These are phyloP conservation scores for Fragaria nilgerrensis DNA, from an alignment of 306 rosid species.

Conservation along the genomic window DNA sequence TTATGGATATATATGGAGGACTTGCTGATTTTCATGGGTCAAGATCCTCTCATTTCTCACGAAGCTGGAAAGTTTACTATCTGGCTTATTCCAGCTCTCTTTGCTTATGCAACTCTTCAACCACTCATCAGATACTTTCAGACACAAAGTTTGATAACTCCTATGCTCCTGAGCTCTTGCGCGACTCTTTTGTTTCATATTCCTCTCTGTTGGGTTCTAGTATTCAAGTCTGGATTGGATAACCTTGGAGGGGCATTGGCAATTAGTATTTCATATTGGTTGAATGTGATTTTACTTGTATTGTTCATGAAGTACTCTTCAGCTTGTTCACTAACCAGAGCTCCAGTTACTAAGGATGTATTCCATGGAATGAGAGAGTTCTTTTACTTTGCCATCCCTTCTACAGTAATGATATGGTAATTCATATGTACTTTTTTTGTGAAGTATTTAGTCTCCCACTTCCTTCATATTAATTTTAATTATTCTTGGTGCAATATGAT, in stretches of 20 bases:
- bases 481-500: not conserved
- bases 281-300: conserved; percentile 53
- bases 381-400: conserved; percentile 67
- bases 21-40: conserved; percentile 57
- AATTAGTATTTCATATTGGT: conserved; percentile 59
- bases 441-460: not conserved
- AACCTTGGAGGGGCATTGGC: conserved; percentile 76
- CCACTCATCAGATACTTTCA: conserved; percentile 61
- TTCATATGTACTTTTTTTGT: not conserved
- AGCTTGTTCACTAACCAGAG: conserved; percentile 38
- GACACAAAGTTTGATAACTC: conserved; percentile 59
- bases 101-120: conserved; percentile 59
- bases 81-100: conserved; percentile 68
- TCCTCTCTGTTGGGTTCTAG: conserved; percentile 70
- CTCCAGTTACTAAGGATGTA: conserved; percentile 47
- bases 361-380: conserved; percentile 53
- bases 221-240: conserved; percentile 46
- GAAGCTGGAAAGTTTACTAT: conserved; percentile 57
- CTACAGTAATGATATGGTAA: conserved; percentile 72
- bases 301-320: conserved; percentile 50
- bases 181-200: conserved; percentile 42
- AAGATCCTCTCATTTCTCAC: conserved; percentile 66
- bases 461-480: no score
- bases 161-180: conserved; percentile 51
- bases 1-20: conserved; percentile 59